Base-by-base conservation (phyloP, 345 rosid genomes). In the Geranium rotundifolium region DNA sequence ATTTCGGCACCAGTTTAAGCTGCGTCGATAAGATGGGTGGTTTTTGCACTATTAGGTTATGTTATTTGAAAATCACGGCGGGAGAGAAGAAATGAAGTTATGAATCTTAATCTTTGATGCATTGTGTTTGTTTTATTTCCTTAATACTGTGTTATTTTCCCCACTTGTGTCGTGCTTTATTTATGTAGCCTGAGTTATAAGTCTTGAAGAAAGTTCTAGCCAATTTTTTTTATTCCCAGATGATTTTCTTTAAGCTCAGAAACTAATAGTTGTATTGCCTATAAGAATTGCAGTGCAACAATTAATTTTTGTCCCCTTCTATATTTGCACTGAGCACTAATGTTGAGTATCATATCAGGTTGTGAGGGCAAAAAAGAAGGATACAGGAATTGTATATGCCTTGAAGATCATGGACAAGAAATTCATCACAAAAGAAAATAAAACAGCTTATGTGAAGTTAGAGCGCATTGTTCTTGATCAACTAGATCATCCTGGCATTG, bases 341-440 rank as follows among this genome's bases (percentile, higher is more conserved):
- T 57, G 73, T n/a, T n/a, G n/a, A 5, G 57, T 71, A 30, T 54
- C 37, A 29, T 56, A 58, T 75, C 78, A 93, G 99, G 99, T 90
- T 65, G 99, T 93, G 64, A 80, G 97, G 70, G 96, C 97, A 16
- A 95, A 82, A 82, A 95, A 82, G 86, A 90, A 88, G 62, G 97
- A 90, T 56, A 76, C 89, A 9, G 97, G 97, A 72, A 66, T 67
- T 56, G 84, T 93, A 59, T 93, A 83, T 61, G 99, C 99, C 8
- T 80, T 93, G 81, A 93, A 93, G 82, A 90, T 93, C 61, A 93
- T 93, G 99, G 99, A 93, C 80, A 93, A 93, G 71, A 93, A 90
- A 60, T 93, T 93, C 66, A 90, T 93, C 68, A 88, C 99, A 68
- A 90, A 90, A 73, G 99, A 93, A 84, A 90, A 90, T 75, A 93